Percentiles rank a stretch among this genome's conserved stretches.
phyloP scores from a whole-genome alignment of 2,329 filamentous ascomycete species.

The Clonostachys sp. region DNA sequence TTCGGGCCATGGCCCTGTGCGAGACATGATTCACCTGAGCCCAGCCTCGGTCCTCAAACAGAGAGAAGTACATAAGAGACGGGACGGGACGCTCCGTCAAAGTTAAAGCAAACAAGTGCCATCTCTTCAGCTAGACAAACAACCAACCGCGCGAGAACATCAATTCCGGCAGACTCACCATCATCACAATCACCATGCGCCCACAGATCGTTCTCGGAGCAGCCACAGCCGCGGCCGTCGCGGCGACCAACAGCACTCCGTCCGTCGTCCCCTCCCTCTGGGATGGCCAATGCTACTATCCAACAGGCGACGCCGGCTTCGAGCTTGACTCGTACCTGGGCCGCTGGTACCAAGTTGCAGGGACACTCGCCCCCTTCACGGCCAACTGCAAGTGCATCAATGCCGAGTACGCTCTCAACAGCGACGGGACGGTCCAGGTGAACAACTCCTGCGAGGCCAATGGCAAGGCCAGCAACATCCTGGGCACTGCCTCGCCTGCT shows the following conservation, averaged over 20 bases:
- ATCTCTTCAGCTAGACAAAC: no score
- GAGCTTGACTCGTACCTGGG: constrained; percentile 20
- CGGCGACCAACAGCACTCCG: constrained; percentile 5
- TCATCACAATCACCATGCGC: constrained; percentile 3
- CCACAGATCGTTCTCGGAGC: constrained; percentile 4
- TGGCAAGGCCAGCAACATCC: constrained; percentile 16
- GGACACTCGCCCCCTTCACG: constrained; percentile 20
- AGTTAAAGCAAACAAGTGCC: no score
- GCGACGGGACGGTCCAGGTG: constrained; percentile 20
- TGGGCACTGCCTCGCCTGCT: constrained; percentile 18
- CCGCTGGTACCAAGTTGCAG: constrained; percentile 25
- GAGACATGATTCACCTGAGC: no score
- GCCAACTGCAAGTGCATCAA: constrained; percentile 22
- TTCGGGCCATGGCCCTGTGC: no score
- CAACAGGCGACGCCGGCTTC: constrained; percentile 17
- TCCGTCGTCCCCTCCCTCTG: constrained; percentile 18
- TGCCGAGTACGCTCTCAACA: constrained; percentile 20
- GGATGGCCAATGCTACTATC: constrained; percentile 23
- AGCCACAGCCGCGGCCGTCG: constrained; percentile 4
- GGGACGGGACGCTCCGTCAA: no score
- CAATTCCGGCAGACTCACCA: no score
- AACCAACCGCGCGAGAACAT: no score
- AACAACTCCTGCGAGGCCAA: constrained; percentile 23
- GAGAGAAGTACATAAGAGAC: no score
- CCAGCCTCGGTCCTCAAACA: no score